phyloP scores from a whole-genome alignment of 192 early-diverging fungal genomes.

The Allomyces macrogynus region DNA sequence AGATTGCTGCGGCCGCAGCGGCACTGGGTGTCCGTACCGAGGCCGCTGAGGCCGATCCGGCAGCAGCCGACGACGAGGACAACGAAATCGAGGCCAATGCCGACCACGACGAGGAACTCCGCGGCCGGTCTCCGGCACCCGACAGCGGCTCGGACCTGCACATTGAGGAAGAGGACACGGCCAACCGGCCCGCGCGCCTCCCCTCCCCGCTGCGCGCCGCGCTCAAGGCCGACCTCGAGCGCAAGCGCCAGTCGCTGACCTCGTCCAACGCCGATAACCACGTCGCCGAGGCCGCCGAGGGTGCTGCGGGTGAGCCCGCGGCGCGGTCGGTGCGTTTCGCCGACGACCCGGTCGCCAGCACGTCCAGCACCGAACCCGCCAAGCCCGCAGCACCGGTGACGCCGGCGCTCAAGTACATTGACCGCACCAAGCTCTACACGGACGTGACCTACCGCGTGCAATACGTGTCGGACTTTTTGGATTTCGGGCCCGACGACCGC shows the following conservation, averaged over 20 bases:
- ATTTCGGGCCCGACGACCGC: slow-evolving; percentile 29
- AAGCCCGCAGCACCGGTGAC: slow-evolving; percentile 1
- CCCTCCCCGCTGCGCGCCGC: neutral
- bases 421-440: slow-evolving; percentile 41
- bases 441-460: slow-evolving; percentile 14
- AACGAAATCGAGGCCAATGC: no score
- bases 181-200: neutral
- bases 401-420: slow-evolving; percentile 31
- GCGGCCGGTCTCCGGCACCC: no score
- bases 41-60: no score
- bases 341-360: neutral
- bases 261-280: neutral
- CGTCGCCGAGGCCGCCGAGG: neutral
- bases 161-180: neutral
- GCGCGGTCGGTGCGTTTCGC: neutral
- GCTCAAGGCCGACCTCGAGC: neutral
- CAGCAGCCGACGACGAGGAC: no score
- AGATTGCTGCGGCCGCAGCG: no score
- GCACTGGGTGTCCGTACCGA: no score
- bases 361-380: neutral
- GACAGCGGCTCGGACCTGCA: neutral
- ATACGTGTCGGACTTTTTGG: slow-evolving; percentile 6
- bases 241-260: neutral
- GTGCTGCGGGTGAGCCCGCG: neutral
- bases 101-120: no score